A percentile compares a stretch with the other conserved stretches of the same genome.
These are phyloP conservation scores for Dentipellis sp. DNA, from an alignment of 768 basidiomycete species.

Conservation along the genomic window DNA sequence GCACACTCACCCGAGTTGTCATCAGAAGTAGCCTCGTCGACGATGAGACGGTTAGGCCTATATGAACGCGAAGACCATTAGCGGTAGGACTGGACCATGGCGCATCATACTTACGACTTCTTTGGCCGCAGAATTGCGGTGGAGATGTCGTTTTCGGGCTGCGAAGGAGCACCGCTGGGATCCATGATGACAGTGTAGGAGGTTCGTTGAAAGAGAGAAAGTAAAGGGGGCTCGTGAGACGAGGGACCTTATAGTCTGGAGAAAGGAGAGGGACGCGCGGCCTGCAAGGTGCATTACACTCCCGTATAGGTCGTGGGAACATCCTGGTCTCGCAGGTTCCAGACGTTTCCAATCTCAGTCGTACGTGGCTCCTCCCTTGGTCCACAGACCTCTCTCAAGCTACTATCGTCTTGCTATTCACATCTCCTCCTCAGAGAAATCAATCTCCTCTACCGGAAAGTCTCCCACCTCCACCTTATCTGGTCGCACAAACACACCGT, in stretches of 20 bases:
- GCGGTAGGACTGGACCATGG: conserved; percentile 5
- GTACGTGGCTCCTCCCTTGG: no score
- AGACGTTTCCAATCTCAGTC: not conserved
- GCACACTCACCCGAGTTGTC: conserved; percentile 80
- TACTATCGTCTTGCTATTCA: not conserved
- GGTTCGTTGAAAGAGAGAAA: not conserved
- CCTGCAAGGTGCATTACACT: not conserved
- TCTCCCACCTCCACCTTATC: conserved; percentile 79
- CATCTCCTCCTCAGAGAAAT: not conserved
- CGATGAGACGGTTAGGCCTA: conserved; percentile 95
- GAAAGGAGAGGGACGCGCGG: not conserved
- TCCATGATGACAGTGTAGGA: conserved; percentile 37
- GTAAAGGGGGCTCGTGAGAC: not conserved
- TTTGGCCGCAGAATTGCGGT: conserved; percentile 95
- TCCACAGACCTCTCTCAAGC: no score
- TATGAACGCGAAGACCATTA: conserved; percentile 12
- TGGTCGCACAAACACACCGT: conserved; percentile 81
- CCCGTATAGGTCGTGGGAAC: not conserved
- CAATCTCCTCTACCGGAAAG: conserved; percentile 69
- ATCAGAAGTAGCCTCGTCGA: conserved; percentile 88
- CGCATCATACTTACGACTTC: conserved; percentile 70
- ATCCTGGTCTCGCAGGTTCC: not conserved
- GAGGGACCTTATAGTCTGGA: not conserved
- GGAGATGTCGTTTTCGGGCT: conserved; percentile 84
- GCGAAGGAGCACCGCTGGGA: conserved; percentile 75